Percentiles rank a stretch among this genome's conserved stretches.
Evolutionary conservation across 2,329 filamentous ascomycete genomes (phyloP).

Genomic region (Neonectria ditissima): DNA sequence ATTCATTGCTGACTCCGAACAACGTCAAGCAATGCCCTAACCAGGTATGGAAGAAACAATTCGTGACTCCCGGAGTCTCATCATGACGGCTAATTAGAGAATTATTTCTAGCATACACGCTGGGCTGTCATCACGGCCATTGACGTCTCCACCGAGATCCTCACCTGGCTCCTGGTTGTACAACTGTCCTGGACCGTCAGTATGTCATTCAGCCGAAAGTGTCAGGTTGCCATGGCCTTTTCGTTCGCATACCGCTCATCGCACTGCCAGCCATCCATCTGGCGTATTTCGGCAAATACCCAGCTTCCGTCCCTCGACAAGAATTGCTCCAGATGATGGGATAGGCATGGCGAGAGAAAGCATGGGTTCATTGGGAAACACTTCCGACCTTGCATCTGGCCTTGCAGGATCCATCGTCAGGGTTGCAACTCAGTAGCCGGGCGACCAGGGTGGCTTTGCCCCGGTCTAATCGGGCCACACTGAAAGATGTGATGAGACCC

Average conservation of each 20-base stretch:
- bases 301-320: too few species aligned
- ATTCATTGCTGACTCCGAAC: conserved; percentile 15
- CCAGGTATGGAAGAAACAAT: conserved; percentile 26
- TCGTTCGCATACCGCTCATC: conserved; percentile 39
- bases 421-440: conserved; percentile 9
- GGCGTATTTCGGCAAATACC: conserved; percentile 14
- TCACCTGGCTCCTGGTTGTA: conserved; percentile 29
- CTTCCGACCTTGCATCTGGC: conserved; percentile 11
- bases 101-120: conserved; percentile 16
- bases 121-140: conserved; percentile 31
- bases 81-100: neutral
- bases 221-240: conserved; percentile 34
- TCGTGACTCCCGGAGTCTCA: neutral
- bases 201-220: conserved; percentile 30
- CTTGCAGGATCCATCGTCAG: conserved; percentile 13
- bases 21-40: conserved; percentile 27
- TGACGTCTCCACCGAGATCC: conserved; percentile 29
- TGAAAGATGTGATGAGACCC: neutral
- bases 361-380: conserved; percentile 12
- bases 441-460: conserved; percentile 3
- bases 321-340: neutral
- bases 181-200: conserved; percentile 33
- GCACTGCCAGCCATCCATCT: conserved; percentile 34
- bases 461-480: conserved; percentile 26
- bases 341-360: conserved; percentile 5